These are phyloP conservation scores for Picea abies DNA, from an alignment of 83 land plant species.

Conservation along the genomic window DNA sequence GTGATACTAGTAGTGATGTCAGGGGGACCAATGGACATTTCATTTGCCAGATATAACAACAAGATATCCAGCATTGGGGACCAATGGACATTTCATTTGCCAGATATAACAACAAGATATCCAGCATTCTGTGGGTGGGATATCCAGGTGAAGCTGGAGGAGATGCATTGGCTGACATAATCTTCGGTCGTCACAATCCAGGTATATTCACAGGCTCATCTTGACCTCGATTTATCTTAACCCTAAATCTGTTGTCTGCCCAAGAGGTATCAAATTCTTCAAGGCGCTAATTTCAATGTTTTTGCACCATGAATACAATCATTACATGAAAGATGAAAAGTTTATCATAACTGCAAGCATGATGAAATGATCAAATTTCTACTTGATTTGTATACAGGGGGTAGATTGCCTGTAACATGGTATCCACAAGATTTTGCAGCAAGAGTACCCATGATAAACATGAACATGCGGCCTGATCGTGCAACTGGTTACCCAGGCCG, in stretches of 20 bases:
- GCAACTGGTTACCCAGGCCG: conserved; percentile 82
- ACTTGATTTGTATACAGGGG: conserved; percentile 57
- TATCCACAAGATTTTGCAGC: conserved; percentile 68
- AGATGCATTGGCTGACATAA: conserved; percentile 67
- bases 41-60: conserved; percentile 61
- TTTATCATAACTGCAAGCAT: conserved; percentile 40
- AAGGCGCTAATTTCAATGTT: too few species aligned
- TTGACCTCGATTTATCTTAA: too few species aligned
- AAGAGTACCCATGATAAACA: conserved; percentile 76
- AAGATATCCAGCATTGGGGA: conserved; percentile 74
- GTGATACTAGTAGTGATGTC: conserved; percentile 65
- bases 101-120: conserved; percentile 40
- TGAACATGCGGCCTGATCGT: conserved; percentile 82
- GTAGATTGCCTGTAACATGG: conserved; percentile 90
- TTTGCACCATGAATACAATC: too few species aligned
- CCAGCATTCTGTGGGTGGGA: conserved; percentile 74
- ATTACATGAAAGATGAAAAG: not conserved
- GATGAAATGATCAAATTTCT: not conserved
- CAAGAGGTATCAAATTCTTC: too few species aligned
- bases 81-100: conserved; percentile 79
- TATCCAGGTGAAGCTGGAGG: conserved; percentile 93
- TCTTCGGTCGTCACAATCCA: conserved; percentile 80
- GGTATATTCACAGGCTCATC: conserved; percentile 18
- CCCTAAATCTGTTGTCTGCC: too few species aligned
- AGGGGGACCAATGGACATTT: conserved; percentile 83